phyloP scores from a whole-genome alignment of 305 asterid genomes.

The Fraxinus sp. region DNA sequence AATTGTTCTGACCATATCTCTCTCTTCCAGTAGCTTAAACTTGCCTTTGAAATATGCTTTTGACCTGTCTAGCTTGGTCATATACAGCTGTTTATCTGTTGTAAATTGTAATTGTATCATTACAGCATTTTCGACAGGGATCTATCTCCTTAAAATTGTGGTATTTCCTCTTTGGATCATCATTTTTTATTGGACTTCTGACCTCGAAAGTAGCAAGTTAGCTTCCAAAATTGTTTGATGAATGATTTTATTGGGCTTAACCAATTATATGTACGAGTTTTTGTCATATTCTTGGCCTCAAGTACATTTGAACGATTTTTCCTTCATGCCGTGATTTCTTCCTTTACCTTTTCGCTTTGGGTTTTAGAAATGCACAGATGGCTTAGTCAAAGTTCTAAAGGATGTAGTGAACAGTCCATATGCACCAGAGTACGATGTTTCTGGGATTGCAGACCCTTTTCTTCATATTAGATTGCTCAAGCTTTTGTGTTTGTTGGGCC shows the following conservation, averaged over 20 bases:
- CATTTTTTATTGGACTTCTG: background rate
- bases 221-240: background rate
- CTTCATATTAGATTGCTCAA: constrained; percentile 85
- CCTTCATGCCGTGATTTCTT: background rate
- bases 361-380: constrained; percentile 87
- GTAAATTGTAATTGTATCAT: background rate
- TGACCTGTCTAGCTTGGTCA: background rate
- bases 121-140: background rate
- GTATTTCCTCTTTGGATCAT: background rate
- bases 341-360: constrained; percentile 19
- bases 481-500: constrained; percentile 81
- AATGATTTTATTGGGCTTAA: background rate
- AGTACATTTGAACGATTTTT: background rate
- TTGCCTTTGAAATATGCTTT: background rate
- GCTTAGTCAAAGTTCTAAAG: constrained; percentile 81
- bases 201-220: background rate
- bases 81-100: background rate
- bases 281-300: background rate
- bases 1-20: background rate
- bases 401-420: constrained; percentile 91
- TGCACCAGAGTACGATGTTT: constrained; percentile 89
- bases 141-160: background rate
- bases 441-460: constrained; percentile 94
- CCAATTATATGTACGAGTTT: background rate
- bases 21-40: background rate